Base-by-base conservation (phyloP, 2,329 filamentous ascomycete species). In the Epichloe elymi region DNA sequence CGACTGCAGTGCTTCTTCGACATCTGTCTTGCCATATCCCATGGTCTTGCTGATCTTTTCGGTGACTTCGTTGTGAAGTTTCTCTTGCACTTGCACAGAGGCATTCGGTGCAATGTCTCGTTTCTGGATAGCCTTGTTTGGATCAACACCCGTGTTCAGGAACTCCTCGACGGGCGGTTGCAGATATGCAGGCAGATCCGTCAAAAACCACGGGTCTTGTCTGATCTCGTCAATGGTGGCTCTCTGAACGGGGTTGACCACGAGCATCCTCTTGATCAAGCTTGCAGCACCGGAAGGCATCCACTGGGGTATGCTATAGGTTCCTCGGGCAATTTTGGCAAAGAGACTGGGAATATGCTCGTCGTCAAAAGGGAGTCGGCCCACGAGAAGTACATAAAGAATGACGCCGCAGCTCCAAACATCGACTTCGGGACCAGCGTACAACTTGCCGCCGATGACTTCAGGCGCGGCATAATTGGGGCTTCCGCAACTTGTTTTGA, bases 391-490 rank as follows among this genome's bases (percentile, higher is more conserved):
- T 39, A 90, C 87, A 67, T 88, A 93, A 42, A 93, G 76, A 62
- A 95, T 95, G 56, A 95, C 89, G 54, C 89, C 89, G 63, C 90
- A 86, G 67, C 91, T 97, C 93, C 93, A 98, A 2, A 98, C 93
- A 65, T 98, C 93, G 38, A 98, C 93, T 68, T 98, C 93, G 0
- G 93, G 91, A 1, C 93, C 93, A 17, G 93, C 93, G 64, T 98
- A 98, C 50, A 97, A 75, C 74, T 97, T 98, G 23, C 93, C 93
- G 51, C 90, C 93, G 63, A 98, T 97, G 54, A 98, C 93, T 67
- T 98, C 93, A 6, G 93, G 93, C 1, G 93, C 93, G 12, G 93
- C 93, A 67, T 98, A 98, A 68, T 98, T 98, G 41, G 93, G 93
- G 64, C 91, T 97, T 49, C 93, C 93, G 62, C 93, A 98, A 65